A percentile compares a stretch with the other conserved stretches of the same genome.
These are phyloP conservation scores for Poteriospumella lacustris DNA, from an alignment of 108 stramenopile species.

Conservation along the genomic window DNA sequence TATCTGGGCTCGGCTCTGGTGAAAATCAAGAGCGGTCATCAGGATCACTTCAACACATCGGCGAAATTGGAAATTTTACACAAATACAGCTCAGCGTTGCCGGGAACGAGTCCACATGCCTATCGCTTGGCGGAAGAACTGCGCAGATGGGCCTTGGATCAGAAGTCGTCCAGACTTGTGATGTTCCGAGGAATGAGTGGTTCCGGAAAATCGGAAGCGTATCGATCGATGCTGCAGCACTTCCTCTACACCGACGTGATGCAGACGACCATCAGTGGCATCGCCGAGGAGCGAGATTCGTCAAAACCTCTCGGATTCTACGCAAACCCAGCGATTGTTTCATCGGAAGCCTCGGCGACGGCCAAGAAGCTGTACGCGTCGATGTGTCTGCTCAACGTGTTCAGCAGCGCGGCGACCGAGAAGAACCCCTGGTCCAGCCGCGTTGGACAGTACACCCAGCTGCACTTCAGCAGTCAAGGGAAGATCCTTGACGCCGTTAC, in stretches of 20 bases:
- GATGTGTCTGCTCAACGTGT: background rate
- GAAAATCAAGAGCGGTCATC: no score
- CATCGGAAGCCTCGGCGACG: background rate
- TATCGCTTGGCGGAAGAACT: background rate
- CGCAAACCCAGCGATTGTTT: background rate
- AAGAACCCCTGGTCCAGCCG: background rate
- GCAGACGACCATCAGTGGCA: background rate
- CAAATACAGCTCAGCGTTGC: no score
- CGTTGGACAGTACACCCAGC: background rate
- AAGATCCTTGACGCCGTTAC: background rate
- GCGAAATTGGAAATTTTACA: no score
- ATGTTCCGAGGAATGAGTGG: background rate
- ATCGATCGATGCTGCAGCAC: background rate
- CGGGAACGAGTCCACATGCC: background rate
- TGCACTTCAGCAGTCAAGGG: background rate
- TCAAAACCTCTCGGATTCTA: background rate
- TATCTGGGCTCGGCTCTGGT: no score
- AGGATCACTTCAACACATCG: no score
- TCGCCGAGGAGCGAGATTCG: no score
- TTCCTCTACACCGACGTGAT: background rate
- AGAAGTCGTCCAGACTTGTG: background rate
- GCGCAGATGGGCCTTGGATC: background rate
- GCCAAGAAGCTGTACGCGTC: background rate
- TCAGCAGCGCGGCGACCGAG: background rate
- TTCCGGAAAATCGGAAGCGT: conserved; percentile 9